phyloP scores from a whole-genome alignment of 495 filamentous ascomycete species.

The Penicillium coprophilum region DNA sequence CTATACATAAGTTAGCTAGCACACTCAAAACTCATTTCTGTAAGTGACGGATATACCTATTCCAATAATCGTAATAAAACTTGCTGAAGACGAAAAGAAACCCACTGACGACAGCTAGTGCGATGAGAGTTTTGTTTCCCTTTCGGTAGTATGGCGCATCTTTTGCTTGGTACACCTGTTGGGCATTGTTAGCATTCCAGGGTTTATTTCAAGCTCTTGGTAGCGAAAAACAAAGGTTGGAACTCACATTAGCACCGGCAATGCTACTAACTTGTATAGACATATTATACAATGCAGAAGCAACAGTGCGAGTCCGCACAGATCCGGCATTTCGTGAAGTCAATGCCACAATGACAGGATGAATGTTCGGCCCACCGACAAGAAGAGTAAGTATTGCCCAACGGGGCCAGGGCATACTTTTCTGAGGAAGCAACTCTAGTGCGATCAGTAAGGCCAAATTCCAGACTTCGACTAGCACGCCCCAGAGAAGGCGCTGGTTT shows the following conservation, averaged over 20 bases:
- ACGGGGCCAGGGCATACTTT: constrained; percentile 47
- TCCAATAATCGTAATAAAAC: constrained; percentile 60
- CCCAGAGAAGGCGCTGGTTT: constrained; percentile 51
- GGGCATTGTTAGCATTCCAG: background rate
- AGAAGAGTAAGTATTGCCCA: constrained; percentile 52
- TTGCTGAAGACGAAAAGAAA: constrained; percentile 57
- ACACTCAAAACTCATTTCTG: constrained; percentile 2
- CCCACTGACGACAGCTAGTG: constrained; percentile 53
- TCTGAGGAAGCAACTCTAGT: constrained; percentile 38
- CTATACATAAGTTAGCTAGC: constrained; percentile 17
- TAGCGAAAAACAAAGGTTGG: background rate
- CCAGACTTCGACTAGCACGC: constrained; percentile 53
- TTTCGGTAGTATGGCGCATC: constrained; percentile 63
- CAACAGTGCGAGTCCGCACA: constrained; percentile 62
- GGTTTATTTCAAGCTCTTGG: background rate
- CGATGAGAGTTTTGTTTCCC: constrained; percentile 64
- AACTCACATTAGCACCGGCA: constrained; percentile 50
- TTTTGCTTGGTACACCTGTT: constrained; percentile 57
- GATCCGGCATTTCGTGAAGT: constrained; percentile 62
- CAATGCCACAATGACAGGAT: constrained; percentile 66
- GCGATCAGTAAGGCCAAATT: constrained; percentile 53
- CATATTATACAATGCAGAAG: constrained; percentile 69
- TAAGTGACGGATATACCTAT: constrained; percentile 31
- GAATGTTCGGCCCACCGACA: constrained; percentile 56
- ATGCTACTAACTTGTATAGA: constrained; percentile 63